These are phyloP conservation scores for Elsinoe batatas DNA, from an alignment of 2,329 filamentous ascomycete genomes.

Conservation along the genomic window DNA sequence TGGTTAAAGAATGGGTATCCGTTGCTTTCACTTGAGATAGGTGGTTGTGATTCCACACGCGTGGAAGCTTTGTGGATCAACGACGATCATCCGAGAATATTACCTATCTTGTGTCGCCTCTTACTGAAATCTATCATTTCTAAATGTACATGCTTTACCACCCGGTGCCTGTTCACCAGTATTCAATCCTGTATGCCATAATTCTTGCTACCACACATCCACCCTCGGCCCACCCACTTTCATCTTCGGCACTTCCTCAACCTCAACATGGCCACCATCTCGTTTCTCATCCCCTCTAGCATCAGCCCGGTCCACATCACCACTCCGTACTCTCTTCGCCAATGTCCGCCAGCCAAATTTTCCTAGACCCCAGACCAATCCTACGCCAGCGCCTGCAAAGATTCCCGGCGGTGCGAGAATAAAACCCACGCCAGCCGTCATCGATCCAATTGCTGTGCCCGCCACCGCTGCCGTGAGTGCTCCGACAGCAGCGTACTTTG, in stretches of 20 bases:
- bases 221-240: not conserved
- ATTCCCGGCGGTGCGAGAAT: constrained; percentile 35
- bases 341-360: constrained; percentile 29
- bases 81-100: constrained; percentile 11
- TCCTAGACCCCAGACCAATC: constrained; percentile 31
- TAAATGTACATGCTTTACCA: not conserved
- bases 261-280: constrained; percentile 19
- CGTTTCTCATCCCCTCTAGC: constrained; percentile 21
- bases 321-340: constrained; percentile 22
- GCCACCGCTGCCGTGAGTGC: constrained; percentile 31
- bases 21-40: not conserved
- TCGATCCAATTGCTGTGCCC: constrained; percentile 28
- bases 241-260: constrained; percentile 15
- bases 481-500: constrained; percentile 35
- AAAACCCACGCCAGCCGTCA: constrained; percentile 32
- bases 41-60: not conserved
- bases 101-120: not conserved
- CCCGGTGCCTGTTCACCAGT: not conserved
- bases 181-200: too few relatives aligned
- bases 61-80: not conserved
- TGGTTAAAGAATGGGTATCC: not conserved
- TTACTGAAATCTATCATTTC: constrained; percentile 1
- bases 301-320: constrained; percentile 20
- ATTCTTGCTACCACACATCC: not conserved
- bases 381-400: constrained; percentile 28